These are phyloP conservation scores for Tulasnella calospora DNA, from an alignment of 768 basidiomycete species.

Conservation along the genomic window DNA sequence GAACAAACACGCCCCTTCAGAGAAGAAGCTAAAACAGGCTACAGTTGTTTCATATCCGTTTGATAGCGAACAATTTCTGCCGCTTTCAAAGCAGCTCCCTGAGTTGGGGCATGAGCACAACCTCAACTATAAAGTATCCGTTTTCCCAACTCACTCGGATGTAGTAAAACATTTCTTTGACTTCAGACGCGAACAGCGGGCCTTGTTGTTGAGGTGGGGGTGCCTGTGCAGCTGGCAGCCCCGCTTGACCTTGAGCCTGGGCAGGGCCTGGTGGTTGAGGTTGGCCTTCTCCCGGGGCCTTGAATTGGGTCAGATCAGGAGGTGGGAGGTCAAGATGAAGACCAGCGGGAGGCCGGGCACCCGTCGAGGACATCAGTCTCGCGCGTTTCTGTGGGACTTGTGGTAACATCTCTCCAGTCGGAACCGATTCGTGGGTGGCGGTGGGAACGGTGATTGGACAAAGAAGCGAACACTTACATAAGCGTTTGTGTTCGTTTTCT, in stretches of 20 bases:
- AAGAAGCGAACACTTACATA: slow-evolving; percentile 12
- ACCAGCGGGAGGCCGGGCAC: not conserved
- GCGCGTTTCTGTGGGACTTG: slow-evolving; percentile 8
- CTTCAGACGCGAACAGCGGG: not conserved
- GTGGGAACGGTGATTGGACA: not conserved
- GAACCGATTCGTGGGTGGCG: not conserved
- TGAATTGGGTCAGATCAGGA: slow-evolving; percentile 20
- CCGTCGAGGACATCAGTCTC: not conserved
- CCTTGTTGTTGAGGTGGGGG: not conserved
- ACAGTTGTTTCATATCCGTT: slow-evolving; percentile 61
- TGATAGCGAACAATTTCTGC: slow-evolving; percentile 69
- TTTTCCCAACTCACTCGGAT: not conserved
- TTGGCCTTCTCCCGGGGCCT: not conserved
- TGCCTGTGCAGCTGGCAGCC: not conserved
- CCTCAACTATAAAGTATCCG: not conserved
- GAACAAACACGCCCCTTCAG: not conserved
- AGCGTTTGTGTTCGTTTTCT: not conserved
- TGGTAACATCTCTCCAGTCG: not conserved
- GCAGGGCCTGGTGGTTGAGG: not conserved
- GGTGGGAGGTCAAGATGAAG: slow-evolving; percentile 13
- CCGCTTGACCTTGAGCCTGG: not conserved
- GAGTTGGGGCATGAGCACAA: not conserved
- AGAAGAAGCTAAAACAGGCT: slow-evolving; percentile 32
- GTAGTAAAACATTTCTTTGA: slow-evolving; percentile 13
- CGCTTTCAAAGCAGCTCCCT: slow-evolving; percentile 65